These are phyloP conservation scores for Achaetomium macrosporum DNA, from an alignment of 2,329 filamentous ascomycete genomes.

Conservation along the genomic window DNA sequence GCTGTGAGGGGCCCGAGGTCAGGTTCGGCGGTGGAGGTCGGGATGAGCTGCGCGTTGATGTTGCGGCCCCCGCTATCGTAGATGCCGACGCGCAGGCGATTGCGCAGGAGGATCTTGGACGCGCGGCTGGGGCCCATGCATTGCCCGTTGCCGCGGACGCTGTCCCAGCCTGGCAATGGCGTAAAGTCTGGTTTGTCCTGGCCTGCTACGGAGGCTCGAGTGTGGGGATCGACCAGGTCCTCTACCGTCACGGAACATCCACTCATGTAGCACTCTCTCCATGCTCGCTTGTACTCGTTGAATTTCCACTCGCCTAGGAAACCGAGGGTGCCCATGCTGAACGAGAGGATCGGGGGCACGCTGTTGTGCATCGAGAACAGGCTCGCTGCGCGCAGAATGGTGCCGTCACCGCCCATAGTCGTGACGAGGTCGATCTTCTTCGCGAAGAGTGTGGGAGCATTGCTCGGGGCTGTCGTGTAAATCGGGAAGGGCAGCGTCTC, in stretches of 20 bases:
- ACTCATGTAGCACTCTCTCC: slow-evolving; percentile 86
- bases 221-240: slow-evolving; percentile 37
- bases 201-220: slow-evolving; percentile 32
- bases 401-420: slow-evolving; percentile 90
- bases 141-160: slow-evolving; percentile 75
- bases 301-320: slow-evolving; percentile 98
- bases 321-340: slow-evolving; percentile 93
- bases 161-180: slow-evolving; percentile 53
- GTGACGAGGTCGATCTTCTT: slow-evolving; percentile 82
- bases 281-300: slow-evolving; percentile 83
- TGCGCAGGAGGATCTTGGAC: slow-evolving; percentile 78
- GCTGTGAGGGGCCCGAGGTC: slow-evolving; percentile 15
- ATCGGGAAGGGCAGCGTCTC: slow-evolving; percentile 66
- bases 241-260: slow-evolving; percentile 48
- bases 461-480: slow-evolving; percentile 50
- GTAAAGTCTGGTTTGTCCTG: slow-evolving; percentile 23
- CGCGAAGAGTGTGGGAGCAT: slow-evolving; percentile 50
- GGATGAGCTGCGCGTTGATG: slow-evolving; percentile 48
- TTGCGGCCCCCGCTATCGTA: slow-evolving; percentile 63
- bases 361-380: slow-evolving; percentile 75
- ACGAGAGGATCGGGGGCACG: slow-evolving; percentile 87
- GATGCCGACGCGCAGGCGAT: slow-evolving; percentile 79
- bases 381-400: slow-evolving; percentile 77
- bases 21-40: slow-evolving; percentile 40
- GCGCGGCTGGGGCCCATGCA: slow-evolving; percentile 69